Conservation (phyloP, 345 rosid species). For the Hibiscus mutabilis region DNA sequence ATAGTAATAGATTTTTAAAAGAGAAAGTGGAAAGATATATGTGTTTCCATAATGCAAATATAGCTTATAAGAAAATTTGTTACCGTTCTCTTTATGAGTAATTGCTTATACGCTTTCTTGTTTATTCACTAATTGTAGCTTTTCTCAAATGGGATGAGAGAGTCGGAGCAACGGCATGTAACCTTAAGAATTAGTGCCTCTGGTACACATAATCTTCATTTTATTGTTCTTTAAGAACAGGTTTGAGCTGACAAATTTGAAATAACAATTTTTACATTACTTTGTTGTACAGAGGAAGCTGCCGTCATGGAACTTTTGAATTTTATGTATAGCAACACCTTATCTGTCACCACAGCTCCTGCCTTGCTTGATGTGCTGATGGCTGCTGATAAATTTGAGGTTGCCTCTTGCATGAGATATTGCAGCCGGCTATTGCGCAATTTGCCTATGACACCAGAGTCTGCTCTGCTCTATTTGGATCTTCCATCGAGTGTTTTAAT, state of each 20-base stretch:
- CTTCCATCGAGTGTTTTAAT: slow-evolving; percentile 93
- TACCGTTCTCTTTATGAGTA: background rate
- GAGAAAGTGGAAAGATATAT: background rate
- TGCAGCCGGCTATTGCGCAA: slow-evolving; percentile 76
- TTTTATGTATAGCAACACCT: slow-evolving; percentile 82
- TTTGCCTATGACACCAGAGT: slow-evolving; percentile 86
- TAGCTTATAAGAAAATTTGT: background rate
- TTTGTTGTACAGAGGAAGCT: slow-evolving; percentile 75
- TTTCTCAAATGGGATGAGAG: slow-evolving; percentile 98
- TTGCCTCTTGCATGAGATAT: slow-evolving; percentile 98
- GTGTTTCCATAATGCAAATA: background rate
- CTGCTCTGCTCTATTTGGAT: slow-evolving; percentile 94
- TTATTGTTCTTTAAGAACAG: background rate
- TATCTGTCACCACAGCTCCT: slow-evolving; percentile 68
- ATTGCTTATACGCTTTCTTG: slow-evolving; percentile 5
- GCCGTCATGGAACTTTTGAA: slow-evolving; percentile 95
- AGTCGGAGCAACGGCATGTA: slow-evolving; percentile 95
- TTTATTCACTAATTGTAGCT: slow-evolving; percentile 38
- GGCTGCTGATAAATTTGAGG: slow-evolving; percentile 99
- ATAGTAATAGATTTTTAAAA: background rate
- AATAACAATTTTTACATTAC: slow-evolving; percentile 1
- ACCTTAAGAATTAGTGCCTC: slow-evolving; percentile 75
- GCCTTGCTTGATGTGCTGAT: slow-evolving; percentile 90
- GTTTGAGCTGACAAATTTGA: background rate
- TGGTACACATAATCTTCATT: slow-evolving; percentile 37